phyloP scores from a whole-genome alignment of 345 rosid species.

The Hibiscus trionum region DNA sequence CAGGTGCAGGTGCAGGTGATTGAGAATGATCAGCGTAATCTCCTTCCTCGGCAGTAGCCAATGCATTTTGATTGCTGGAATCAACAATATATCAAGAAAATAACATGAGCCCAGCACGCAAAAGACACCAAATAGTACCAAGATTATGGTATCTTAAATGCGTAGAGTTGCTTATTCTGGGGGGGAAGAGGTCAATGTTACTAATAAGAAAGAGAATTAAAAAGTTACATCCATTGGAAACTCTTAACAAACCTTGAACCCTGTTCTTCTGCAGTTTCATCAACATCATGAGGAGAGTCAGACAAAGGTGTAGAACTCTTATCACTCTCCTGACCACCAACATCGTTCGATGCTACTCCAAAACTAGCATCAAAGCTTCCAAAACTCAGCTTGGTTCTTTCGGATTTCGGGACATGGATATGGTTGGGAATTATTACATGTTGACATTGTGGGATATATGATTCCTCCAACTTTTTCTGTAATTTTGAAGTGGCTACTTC shows the following conservation, averaged over 20 bases:
- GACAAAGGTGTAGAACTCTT: constrained; percentile 54
- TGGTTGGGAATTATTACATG: constrained; percentile 89
- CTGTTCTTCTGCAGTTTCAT: constrained; percentile 47
- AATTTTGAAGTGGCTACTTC: constrained; percentile 57
- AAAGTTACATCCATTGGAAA: constrained; percentile 1
- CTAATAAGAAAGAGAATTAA: neutral
- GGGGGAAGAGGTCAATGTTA: neutral
- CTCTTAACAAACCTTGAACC: constrained; percentile 43
- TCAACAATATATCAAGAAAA: neutral
- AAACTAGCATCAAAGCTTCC: constrained; percentile 89
- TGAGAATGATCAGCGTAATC: constrained; percentile 37
- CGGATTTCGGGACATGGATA: constrained; percentile 91
- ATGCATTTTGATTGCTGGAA: constrained; percentile 40
- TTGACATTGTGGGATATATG: constrained; percentile 62
- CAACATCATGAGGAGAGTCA: constrained; percentile 53
- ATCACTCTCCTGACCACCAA: constrained; percentile 47
- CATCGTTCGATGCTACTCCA: constrained; percentile 37
- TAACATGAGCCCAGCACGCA: neutral
- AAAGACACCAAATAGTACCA: neutral
- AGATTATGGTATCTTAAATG: neutral
- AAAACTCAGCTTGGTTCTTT: constrained; percentile 78
- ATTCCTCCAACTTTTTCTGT: constrained; percentile 64
- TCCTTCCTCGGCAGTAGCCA: constrained; percentile 43
- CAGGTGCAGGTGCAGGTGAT: constrained; percentile 40
- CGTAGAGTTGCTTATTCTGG: neutral